Evolutionary conservation across 2,329 filamentous ascomycete genomes (phyloP).

Genomic region (Tolypocladium guangdongense): DNA sequence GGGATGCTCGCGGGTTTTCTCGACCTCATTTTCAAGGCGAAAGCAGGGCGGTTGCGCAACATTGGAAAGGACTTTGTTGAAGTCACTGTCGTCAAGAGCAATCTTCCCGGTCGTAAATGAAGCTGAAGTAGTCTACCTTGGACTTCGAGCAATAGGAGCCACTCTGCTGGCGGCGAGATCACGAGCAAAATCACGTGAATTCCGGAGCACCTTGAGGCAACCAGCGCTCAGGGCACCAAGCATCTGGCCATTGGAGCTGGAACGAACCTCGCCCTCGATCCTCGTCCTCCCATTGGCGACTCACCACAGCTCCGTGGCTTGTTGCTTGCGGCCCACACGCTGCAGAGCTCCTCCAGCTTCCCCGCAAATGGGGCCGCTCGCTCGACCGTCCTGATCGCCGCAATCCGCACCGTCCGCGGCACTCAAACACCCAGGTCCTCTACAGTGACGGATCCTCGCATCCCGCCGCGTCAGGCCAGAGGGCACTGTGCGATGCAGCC

Average conservation of each 20-base stretch:
- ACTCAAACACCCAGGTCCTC: not conserved
- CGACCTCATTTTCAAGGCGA: not conserved
- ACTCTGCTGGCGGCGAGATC: not conserved
- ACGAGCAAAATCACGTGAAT: not conserved
- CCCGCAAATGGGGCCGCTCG: constrained; percentile 5
- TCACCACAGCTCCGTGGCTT: not conserved
- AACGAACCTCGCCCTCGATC: not conserved
- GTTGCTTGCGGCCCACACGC: not conserved
- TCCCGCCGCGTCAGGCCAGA: not conserved
- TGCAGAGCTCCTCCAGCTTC: constrained; percentile 2
- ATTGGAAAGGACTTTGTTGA: not conserved
- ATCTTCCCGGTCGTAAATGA: not conserved
- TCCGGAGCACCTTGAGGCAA: no score
- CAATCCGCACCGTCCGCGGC: constrained; percentile 6
- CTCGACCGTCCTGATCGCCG: constrained; percentile 8
- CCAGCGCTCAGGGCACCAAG: not conserved
- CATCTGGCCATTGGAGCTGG: not conserved
- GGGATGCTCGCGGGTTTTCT: not conserved
- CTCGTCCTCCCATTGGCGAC: not conserved
- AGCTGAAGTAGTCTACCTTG: not conserved
- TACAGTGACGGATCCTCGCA: not conserved
- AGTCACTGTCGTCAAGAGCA: not conserved
- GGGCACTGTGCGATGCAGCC: not conserved
- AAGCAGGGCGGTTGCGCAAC: not conserved
- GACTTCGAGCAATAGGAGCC: no score